Evolutionary conservation across 495 filamentous ascomycete genomes (phyloP), one percentile per base, ranked within the genome.

Genomic region (Tuber umbilicatum): DNA sequence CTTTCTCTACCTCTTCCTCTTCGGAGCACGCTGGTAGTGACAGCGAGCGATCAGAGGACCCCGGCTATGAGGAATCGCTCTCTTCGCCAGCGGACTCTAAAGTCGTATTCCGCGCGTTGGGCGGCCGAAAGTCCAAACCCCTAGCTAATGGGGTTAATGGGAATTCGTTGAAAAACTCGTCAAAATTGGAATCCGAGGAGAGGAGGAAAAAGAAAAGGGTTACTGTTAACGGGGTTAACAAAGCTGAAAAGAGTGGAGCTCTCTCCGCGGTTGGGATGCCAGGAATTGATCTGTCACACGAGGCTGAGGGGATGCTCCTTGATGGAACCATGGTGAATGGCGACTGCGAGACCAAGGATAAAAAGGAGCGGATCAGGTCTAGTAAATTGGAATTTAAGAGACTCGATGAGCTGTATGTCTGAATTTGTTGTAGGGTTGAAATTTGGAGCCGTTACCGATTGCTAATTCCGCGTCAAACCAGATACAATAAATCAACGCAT

Each of bases 311-410:
- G 41, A 71, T 78, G 69, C 73, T 73, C 23, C 23, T 39, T 41
- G 55, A 71, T 69, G 75, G 74, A 38, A 60, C 75, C 0, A 60
- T 78, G 16, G 39, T 74, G 37, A 79, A 78, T 74, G 75, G 77
- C 31, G 68, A 71, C 17, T 35, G 31, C 31, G 47, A 35, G 23
- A 40, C 70, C 37, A 41, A 41, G 3, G 78, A 72, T 40, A 74
- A 72, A 60, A 76, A 75, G 17, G 72, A 69, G 38, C 67, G 80
- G 31, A 55, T 79, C 64, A 76, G 80, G 35, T 80, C 68, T 35
- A 82, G 80, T 42, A 82, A 82, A 68, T 64, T 75, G 43, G 80
- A 82, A 10, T 82, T 74, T 37, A 82, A 80, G 39, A 79, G 80
- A 50, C 75, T 82, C n/a, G 80, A 82, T 73, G 80, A 82, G 60